Evolutionary conservation across 345 rosid species (phyloP), one percentile per base, ranked within the genome.

Genomic region (Salix viminalis): DNA sequence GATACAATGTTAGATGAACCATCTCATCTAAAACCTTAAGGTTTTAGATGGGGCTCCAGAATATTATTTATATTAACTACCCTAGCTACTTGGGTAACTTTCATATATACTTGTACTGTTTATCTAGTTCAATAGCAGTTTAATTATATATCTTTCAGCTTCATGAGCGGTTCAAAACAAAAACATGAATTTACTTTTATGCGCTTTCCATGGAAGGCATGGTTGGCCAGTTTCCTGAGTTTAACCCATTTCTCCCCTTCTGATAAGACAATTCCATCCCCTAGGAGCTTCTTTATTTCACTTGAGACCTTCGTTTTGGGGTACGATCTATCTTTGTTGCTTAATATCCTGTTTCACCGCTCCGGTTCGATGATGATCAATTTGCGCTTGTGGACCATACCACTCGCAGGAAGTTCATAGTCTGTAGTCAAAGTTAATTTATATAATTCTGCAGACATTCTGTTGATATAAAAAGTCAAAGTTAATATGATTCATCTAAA

Each of bases 121-220:
- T 56, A n/a, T 56, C 24, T 2, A 21, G 24, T 56, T 21, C 61
- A 56, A 8, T n/a, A n/a, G 61, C n/a, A 56, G 61, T n/a, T 56
- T 56, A 21, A 19, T 56, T 56, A 56, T 2, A 56, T 56, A 21
- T n/a, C 13, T 56, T 24, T 26, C 8, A 56, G 24, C 24, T 21
- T 56, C 61, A 56, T 3, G 24, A 56, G n/a, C n/a, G 26, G 26
- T 24, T n/a, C 15, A 58, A 58, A 58, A 23, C 62, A 13, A 58
- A 58, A 58, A 58, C 28, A 58, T n/a, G 5, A 41, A 41, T 2
- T 75, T 83, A 86, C 90, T 65, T 81, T 84, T 70, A 89, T 69
- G 82, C 79, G 64, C 39, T 84, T 85, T 1, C 81, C 83, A 79
- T 85, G 86, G 78, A 89, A 89, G 60, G 87, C 87, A 32, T 81